Conservation (phyloP, 2,329 filamentous ascomycete species). For the Calonectria hongkongensis region DNA sequence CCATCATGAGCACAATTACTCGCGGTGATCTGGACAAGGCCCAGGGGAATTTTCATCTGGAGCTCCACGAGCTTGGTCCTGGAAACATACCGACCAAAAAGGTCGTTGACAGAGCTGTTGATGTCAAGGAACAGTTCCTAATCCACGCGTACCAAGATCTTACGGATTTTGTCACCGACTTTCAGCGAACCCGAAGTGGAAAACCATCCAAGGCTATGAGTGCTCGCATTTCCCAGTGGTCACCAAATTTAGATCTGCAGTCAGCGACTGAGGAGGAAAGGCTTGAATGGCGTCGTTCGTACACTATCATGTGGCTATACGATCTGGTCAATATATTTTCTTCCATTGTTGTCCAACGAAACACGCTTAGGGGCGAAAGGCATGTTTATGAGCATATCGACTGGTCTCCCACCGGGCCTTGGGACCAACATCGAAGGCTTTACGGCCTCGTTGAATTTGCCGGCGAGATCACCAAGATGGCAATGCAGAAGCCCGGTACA, state of each 20-base stretch:
- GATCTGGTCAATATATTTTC: slow-evolving; percentile 69
- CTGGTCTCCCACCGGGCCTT: slow-evolving; percentile 63
- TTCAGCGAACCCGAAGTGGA: slow-evolving; percentile 64
- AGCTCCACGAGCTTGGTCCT: not conserved
- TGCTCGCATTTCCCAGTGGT: slow-evolving; percentile 62
- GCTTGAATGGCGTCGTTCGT: slow-evolving; percentile 67
- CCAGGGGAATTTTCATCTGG: slow-evolving; percentile 37
- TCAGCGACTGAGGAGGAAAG: slow-evolving; percentile 62
- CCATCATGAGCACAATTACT: slow-evolving; percentile 63
- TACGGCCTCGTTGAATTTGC: slow-evolving; percentile 69
- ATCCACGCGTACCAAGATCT: slow-evolving; percentile 65
- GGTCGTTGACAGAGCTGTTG: slow-evolving; percentile 48
- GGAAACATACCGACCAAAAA: slow-evolving; percentile 23
- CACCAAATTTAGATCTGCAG: slow-evolving; percentile 63
- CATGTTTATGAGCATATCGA: slow-evolving; percentile 61
- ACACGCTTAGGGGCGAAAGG: slow-evolving; percentile 58
- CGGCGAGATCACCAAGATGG: slow-evolving; percentile 64
- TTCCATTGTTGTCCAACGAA: slow-evolving; percentile 61
- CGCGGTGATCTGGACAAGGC: slow-evolving; percentile 59
- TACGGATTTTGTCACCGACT: slow-evolving; percentile 67
- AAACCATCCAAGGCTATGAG: slow-evolving; percentile 68
- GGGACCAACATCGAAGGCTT: slow-evolving; percentile 56
- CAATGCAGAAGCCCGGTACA: slow-evolving; percentile 64
- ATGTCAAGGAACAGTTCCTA: slow-evolving; percentile 66
- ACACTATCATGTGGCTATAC: slow-evolving; percentile 72